Percentiles rank a stretch among this genome's conserved stretches.
phyloP scores from a whole-genome alignment of 148 eudicot species.

The Mesembryanthemum crystallinum region DNA sequence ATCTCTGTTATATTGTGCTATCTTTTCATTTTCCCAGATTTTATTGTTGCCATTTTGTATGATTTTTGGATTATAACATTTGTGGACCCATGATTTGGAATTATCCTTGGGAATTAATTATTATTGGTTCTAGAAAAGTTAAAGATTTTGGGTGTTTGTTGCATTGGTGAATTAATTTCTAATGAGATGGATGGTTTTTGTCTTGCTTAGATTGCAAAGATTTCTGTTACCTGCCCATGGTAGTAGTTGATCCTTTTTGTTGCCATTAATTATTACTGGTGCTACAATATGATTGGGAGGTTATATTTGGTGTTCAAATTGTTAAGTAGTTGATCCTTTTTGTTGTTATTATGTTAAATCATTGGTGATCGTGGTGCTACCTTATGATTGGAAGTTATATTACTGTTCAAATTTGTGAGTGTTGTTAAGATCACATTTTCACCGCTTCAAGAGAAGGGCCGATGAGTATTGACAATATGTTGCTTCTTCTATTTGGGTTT shows the following conservation, averaged over 20 bases:
- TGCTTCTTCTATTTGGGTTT: not conserved
- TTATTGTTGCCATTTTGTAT: constrained; percentile 1
- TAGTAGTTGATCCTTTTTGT: constrained; percentile 1
- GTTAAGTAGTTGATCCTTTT: not conserved
- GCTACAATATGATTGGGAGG: constrained; percentile 5
- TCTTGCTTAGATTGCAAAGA: constrained; percentile 26
- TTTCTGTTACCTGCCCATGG: constrained; percentile 14
- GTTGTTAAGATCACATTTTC: constrained; percentile 1
- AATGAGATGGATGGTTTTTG: constrained; percentile 17
- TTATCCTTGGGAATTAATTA: constrained; percentile 10
- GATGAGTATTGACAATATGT: not conserved
- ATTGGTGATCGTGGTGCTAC: not conserved
- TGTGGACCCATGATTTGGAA: constrained; percentile 14
- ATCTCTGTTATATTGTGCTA: not conserved
- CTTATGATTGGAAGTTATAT: constrained; percentile 8
- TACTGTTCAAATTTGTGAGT: not conserved
- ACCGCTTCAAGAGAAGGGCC: not conserved
- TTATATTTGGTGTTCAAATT: not conserved
- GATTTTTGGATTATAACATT: not conserved
- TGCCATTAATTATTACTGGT: not conserved
- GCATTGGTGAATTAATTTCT: constrained; percentile 9
- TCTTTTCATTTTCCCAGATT: not conserved
- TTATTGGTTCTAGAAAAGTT: not conserved
- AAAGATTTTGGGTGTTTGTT: not conserved
- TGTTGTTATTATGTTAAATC: constrained; percentile 7